phyloP scores from a whole-genome alignment of 176 grass and related monocot genomes.

The Oryza meyeriana region DNA sequence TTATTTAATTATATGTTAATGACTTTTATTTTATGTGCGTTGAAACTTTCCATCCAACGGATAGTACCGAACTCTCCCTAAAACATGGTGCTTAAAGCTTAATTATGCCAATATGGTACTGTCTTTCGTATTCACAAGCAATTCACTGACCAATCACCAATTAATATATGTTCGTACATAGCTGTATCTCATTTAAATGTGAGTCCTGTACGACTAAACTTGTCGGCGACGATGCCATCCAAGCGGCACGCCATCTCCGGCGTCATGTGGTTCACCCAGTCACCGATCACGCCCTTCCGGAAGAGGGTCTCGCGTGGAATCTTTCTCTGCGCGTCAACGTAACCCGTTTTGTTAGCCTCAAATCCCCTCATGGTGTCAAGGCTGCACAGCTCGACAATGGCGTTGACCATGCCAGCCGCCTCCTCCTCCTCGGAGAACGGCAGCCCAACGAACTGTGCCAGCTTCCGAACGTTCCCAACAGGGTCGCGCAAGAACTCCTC shows the following conservation, averaged over 20 bases:
- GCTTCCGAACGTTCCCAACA: not conserved
- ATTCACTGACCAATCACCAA: too few relatives aligned
- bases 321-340: not conserved
- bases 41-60: too few relatives aligned
- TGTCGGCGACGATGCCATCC: conserved; percentile 14
- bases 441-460: conserved; percentile 26
- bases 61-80: too few relatives aligned
- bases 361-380: not conserved
- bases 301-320: not conserved
- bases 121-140: too few relatives aligned
- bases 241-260: conserved; percentile 34
- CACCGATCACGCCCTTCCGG: conserved; percentile 28
- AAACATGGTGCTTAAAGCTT: too few relatives aligned
- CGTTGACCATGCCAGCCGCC: not conserved
- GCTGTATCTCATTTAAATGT: not conserved
- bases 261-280: conserved; percentile 41
- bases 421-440: conserved; percentile 22
- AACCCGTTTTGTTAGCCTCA: conserved; percentile 14
- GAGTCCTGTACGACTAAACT: not conserved
- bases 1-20: too few relatives aligned
- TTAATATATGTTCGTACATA: too few relatives aligned
- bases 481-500: conserved; percentile 37
- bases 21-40: too few relatives aligned
- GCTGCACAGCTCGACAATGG: conserved; percentile 33
- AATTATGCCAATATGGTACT: too few relatives aligned